Base-by-base conservation (phyloP, 1,284 basidiomycete genomes). In the Irpex lacteus region DNA sequence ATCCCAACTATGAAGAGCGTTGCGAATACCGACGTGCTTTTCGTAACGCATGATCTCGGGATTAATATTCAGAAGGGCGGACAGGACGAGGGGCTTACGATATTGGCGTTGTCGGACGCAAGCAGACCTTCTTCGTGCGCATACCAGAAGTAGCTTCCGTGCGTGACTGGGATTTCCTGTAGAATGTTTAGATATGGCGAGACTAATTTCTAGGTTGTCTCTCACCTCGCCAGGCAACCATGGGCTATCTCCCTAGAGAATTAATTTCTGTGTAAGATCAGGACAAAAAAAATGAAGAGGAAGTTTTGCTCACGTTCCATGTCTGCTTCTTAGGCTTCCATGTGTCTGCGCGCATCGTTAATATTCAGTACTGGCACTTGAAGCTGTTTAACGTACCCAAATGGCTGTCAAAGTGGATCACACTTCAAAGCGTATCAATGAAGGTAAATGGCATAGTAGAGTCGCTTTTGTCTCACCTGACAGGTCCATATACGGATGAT, bases 401-500 rank as follows among this genome's bases (percentile, higher is more conserved):
- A 63, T 79, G 78, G 37, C 76, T 75, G 62, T 80, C 79, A 61
- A 79, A 80, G 70, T 80, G 79, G 11, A 80, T 77, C 2, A 80
- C 78, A 40, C 76, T 74, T 59, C 3, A 49, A 18, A 36, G 60
- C 7, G 49, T 11, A 19, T 18, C 32, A 44, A n/a, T 55, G 19
- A 49, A 4, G 37, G 18, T 11, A 37, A 19, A 8, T 21, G 7
- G 9, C 3, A 15, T 7, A 26, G 7, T 47, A 11, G 47, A 37
- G 11, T 21, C 11, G 15, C 26, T 26, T 18, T 13, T 34, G 15
- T 36, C 64, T 19, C 49, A 72, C 72, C 70, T 73, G 49, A 80
- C 73, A 5, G 76, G 76, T 0, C 78, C 78, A 62, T 80, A 80
- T 7, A 76, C 70, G 15, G 71, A 71, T 5, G 73, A 69, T 11